Conservation (phyloP, 306 rosid species). For the Aeschynomene evenia region DNA sequence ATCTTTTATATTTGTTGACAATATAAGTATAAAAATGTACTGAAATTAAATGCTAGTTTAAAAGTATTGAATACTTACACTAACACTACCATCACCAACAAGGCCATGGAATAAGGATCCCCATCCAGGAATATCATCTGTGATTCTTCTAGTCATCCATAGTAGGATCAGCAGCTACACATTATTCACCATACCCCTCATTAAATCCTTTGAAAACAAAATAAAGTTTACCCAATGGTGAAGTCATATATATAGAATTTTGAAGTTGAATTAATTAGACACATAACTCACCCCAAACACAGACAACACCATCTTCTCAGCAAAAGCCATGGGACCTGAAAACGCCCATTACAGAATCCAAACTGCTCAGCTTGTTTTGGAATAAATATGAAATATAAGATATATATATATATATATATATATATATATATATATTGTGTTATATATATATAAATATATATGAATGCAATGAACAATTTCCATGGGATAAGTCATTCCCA, state of each 20-base stretch:
- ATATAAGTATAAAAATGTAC: no score
- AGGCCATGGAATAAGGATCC: constrained; percentile 73
- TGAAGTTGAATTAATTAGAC: background rate
- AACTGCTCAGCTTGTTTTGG: background rate
- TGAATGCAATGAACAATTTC: background rate
- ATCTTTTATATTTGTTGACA: no score
- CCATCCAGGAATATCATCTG: constrained; percentile 94
- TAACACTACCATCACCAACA: constrained; percentile 84
- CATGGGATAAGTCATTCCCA: background rate
- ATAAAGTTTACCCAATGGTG: background rate
- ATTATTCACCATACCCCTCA: background rate
- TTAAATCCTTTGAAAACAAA: background rate
- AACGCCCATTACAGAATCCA: background rate
- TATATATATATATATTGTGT: background rate
- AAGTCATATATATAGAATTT: background rate
- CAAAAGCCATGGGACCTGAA: constrained; percentile 83
- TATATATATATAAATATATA: no score
- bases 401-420: background rate
- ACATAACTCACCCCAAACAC: constrained; percentile 67
- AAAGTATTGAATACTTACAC: constrained; percentile 48
- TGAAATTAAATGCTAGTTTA: no score
- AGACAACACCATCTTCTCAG: constrained; percentile 79
- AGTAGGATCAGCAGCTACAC: constrained; percentile 64
- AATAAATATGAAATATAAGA: background rate
- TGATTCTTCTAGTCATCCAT: constrained; percentile 92